Evolutionary conservation across 306 rosid species (phyloP), one percentile per base, ranked within the genome.

Genomic region (Acacia confusa): DNA sequence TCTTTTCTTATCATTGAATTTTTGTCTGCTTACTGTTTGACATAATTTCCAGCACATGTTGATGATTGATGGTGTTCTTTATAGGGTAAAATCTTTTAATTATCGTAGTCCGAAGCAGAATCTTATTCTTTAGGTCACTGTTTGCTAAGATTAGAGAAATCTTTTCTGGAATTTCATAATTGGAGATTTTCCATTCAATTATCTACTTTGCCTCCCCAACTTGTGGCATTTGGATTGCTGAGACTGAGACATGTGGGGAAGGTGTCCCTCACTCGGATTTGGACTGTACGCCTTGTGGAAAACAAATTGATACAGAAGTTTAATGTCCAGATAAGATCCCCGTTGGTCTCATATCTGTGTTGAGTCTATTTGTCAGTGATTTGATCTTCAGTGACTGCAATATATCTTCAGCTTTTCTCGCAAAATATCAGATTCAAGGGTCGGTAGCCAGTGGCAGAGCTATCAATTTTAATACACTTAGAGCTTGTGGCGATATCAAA

Each of bases 181-280:
- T 71, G 78, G 67, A 69, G 48, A 66, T 65, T 16, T 85, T 70
- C 25, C 78, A 20, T 25, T 47, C 38, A 24, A 28, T 48, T 70
- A 30, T 57, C 6, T 63, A 70, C 57, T 52, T 76, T 70, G 17
- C 48, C 7, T 27, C 10, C 61, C 41, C 63, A 9, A 52, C 9
- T n/a, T 20, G 82, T 66, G 67, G 78, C 68, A 53, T 61, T 84
- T 72, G 28, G 40, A 76, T 52, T 58, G 45, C 63, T 61, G 82
- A 81, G 85, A 81, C 81, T 61, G 82, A 74, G 87, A 86, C 85
- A 75, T 68, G 82, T 73, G 77, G 84, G 86, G 82, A 73, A 74
- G 80, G 71, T 43, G 72, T 81, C 68, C 68, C 24, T 72, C 61
- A 74, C 81, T 83, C 60, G 70, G 86, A 47, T 71, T 79, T 63